Evolutionary conservation across 2,329 filamentous ascomycete genomes (phyloP).

Genomic region (Exophiala mesophila): DNA sequence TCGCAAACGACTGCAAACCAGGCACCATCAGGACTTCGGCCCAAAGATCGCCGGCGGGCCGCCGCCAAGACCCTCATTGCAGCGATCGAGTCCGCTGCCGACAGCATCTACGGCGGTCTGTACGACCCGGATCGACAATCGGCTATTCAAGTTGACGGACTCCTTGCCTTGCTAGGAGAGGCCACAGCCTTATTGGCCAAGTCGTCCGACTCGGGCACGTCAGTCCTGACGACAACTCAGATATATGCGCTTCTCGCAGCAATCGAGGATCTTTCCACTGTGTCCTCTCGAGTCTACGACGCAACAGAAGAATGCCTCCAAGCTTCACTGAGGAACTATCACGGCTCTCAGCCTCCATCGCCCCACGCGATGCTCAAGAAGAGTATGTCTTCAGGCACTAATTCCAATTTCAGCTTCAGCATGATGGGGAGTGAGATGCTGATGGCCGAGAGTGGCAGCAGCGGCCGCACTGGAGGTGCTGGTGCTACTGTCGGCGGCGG

Average conservation of each 20-base stretch:
- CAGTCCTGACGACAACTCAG: constrained; percentile 63
- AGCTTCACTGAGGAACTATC: constrained; percentile 66
- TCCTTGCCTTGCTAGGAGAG: constrained; percentile 79
- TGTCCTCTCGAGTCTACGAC: constrained; percentile 65
- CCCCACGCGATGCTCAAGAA: constrained; percentile 65
- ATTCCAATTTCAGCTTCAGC: constrained; percentile 57
- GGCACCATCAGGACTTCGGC: constrained; percentile 33
- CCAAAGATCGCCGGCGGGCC: constrained; percentile 58
- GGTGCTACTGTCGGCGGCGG: constrained; percentile 33
- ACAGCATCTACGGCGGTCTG: constrained; percentile 85
- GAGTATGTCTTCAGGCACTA: constrained; percentile 51
- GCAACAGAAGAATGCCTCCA: constrained; percentile 75
- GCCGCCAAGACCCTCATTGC: constrained; percentile 71
- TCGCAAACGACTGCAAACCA: constrained; percentile 1
- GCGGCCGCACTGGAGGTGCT: no score
- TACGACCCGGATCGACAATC: constrained; percentile 76
- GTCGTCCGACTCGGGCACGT: constrained; percentile 42
- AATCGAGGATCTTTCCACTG: constrained; percentile 73
- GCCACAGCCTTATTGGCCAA: constrained; percentile 67
- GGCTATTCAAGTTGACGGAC: constrained; percentile 81
- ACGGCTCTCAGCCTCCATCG: constrained; percentile 53
- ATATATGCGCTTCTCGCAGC: constrained; percentile 71
- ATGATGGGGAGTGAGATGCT: constrained; percentile 71
- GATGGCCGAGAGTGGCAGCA: constrained; percentile 53
- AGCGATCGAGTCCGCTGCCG: constrained; percentile 79